These are phyloP conservation scores for Uronychia binucleata DNA, from an alignment of 73 alveolate species.

Conservation along the genomic window DNA sequence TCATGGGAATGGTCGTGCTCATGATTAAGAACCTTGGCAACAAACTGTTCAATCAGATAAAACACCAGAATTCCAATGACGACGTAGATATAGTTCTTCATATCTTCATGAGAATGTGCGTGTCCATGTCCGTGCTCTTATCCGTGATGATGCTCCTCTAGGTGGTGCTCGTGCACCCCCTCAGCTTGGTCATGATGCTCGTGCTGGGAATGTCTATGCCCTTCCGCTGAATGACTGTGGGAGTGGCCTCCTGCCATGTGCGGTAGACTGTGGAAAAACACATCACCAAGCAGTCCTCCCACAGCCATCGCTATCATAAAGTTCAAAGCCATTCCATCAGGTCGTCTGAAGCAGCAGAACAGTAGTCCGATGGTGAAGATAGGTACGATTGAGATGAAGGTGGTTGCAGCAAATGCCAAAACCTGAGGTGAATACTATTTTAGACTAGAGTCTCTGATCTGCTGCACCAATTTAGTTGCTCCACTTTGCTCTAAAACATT, in stretches of 20 bases:
- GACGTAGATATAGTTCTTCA: constrained; percentile 28
- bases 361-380: constrained; percentile 36
- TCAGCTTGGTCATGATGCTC: constrained; percentile 47
- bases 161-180: constrained; percentile 28
- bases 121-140: constrained; percentile 49
- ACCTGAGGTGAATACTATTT: not conserved
- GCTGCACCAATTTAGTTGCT: not conserved
- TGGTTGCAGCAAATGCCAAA: constrained; percentile 39
- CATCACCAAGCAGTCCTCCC: constrained; percentile 91
- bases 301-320: constrained; percentile 77
- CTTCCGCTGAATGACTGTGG: constrained; percentile 25
- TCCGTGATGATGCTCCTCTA: constrained; percentile 32
- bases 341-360: constrained; percentile 19
- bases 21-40: constrained; percentile 7
- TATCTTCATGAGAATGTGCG: constrained; percentile 32
- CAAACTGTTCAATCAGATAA: constrained; percentile 53
- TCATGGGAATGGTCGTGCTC: constrained; percentile 37
- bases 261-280: constrained; percentile 83
- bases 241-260: constrained; percentile 51
- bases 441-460: not conserved
- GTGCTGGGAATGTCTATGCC: constrained; percentile 38
- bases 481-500: not conserved
- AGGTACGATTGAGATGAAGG: constrained; percentile 53
- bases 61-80: constrained; percentile 51
- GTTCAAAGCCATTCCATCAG: constrained; percentile 42